Conservation (phyloP, 208 protist species). For the Trypanosoma cruzi region DNA sequence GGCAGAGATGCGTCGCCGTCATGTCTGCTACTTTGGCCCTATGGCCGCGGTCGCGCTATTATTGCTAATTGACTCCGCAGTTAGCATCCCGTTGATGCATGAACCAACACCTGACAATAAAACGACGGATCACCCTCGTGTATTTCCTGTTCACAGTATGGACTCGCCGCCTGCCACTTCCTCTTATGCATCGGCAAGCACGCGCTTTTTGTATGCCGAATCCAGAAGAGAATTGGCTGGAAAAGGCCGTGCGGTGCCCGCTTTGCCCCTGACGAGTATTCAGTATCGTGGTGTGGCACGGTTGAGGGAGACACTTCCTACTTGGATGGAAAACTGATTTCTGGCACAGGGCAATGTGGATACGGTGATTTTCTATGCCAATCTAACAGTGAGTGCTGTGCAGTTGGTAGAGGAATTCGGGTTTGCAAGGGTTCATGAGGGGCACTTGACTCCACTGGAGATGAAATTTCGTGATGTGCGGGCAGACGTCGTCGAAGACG, state of each 20-base stretch:
- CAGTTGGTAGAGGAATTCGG: constrained; percentile 13
- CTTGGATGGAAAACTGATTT: constrained; percentile 24
- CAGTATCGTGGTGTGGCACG: constrained; percentile 20
- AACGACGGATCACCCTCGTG: background rate
- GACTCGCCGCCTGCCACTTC: background rate
- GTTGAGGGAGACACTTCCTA: constrained; percentile 23
- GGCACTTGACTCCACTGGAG: constrained; percentile 4
- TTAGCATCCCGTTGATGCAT: background rate
- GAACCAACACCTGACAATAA: background rate
- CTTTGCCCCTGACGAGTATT: constrained; percentile 20
- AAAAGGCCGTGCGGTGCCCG: constrained; percentile 18
- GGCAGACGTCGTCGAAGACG: constrained; percentile 6
- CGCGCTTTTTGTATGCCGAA: constrained; percentile 1
- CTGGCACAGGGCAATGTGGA: constrained; percentile 21
- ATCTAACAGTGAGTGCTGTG: constrained; percentile 13
- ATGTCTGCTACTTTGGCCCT: background rate
- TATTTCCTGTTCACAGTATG: background rate
- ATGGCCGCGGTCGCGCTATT: background rate
- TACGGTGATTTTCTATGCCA: constrained; percentile 23
- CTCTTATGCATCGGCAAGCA: background rate
- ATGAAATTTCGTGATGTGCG: constrained; percentile 10
- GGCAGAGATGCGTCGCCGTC: background rate
- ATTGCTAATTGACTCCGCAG: background rate
- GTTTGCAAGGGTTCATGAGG: constrained; percentile 4
- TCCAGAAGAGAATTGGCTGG: constrained; percentile 8